A percentile compares a stretch with the other conserved stretches of the same genome.
Evolutionary conservation across 176 grass and related monocot species (phyloP).

Genomic region (Poa annua): DNA sequence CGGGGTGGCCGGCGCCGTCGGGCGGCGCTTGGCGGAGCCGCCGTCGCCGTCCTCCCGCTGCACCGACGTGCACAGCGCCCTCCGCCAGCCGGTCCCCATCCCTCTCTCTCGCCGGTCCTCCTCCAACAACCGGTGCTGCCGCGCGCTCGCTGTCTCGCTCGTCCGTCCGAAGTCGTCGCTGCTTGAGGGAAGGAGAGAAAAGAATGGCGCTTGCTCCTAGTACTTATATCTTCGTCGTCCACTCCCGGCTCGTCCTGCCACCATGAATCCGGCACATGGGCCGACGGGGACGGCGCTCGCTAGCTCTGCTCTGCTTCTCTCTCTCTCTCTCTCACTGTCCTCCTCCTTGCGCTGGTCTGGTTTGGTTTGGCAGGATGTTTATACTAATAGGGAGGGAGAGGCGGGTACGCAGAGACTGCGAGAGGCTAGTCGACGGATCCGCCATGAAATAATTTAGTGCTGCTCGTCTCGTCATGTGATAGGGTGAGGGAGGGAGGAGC

Average conservation of each 20-base stretch:
- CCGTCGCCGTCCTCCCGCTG: constrained; percentile 47
- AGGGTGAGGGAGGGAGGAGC: constrained; percentile 2
- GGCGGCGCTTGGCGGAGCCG: constrained; percentile 24
- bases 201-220: background rate
- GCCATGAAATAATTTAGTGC: constrained; percentile 32
- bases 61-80: constrained; percentile 90
- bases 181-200: background rate
- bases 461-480: constrained; percentile 16
- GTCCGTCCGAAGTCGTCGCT: background rate
- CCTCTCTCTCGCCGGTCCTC: background rate
- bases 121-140: background rate
- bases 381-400: background rate
- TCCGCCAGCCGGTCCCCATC: constrained; percentile 91
- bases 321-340: background rate
- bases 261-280: constrained; percentile 17
- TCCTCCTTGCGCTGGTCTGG: background rate
- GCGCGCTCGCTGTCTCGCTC: background rate
- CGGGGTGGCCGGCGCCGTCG: constrained; percentile 14
- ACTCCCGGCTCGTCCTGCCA: constrained; percentile 4
- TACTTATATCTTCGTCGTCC: constrained; percentile 1
- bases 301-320: background rate
- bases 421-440: background rate
- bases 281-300: background rate
- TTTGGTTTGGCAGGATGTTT: background rate
- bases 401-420: background rate